Evolutionary conservation across 2,329 filamentous ascomycete genomes (phyloP).

Genomic region (Elsinoe batatas): DNA sequence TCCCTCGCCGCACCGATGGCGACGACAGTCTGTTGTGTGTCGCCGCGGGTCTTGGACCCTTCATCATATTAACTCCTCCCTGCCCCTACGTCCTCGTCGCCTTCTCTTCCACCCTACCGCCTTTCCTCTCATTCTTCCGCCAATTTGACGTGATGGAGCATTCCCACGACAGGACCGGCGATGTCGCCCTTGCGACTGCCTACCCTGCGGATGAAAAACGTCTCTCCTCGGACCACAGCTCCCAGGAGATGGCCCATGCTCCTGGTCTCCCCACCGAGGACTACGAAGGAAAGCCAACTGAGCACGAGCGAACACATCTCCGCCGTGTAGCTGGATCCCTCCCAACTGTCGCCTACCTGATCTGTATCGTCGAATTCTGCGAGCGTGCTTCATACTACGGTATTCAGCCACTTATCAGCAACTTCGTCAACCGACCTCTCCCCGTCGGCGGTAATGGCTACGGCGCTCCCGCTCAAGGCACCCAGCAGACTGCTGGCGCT

Average conservation of each 20-base stretch:
- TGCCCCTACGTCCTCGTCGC: neutral
- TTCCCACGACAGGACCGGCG: neutral
- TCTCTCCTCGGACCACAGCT: neutral
- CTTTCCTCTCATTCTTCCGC: neutral
- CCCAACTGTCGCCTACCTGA: constrained; percentile 44
- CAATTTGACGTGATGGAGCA: neutral
- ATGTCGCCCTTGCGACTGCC: neutral
- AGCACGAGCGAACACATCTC: constrained; percentile 37
- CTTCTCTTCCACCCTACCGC: neutral
- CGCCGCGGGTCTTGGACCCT: neutral
- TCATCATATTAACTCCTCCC: neutral
- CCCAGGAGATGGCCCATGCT: constrained; percentile 14
- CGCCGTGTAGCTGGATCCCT: constrained; percentile 43
- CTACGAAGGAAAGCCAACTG: constrained; percentile 31
- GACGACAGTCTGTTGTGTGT: neutral
- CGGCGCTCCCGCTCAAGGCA: constrained; percentile 25
- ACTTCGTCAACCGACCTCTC: constrained; percentile 53
- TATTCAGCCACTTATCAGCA: constrained; percentile 46
- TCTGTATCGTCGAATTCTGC: constrained; percentile 51
- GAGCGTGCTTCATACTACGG: constrained; percentile 55
- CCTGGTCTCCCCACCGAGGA: constrained; percentile 14
- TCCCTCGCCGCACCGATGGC: neutral
- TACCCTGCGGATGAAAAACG: constrained; percentile 6
- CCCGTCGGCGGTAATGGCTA: constrained; percentile 34
- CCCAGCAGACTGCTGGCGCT: constrained; percentile 42